Conservation (phyloP, 768 basidiomycete genomes). For the Rhodotorula taiwanensis region DNA sequence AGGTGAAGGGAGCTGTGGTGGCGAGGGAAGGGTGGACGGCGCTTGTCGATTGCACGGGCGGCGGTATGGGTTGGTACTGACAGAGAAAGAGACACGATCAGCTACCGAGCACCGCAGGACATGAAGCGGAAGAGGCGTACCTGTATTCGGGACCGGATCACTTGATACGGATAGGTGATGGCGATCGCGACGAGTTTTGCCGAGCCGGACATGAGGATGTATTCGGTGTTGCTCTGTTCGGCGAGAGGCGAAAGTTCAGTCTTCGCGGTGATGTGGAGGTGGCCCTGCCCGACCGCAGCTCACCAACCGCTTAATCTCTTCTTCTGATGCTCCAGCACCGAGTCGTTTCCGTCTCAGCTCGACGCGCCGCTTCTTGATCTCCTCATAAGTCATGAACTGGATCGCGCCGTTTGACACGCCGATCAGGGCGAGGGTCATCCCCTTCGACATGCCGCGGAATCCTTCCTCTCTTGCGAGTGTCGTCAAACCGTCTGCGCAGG, state of each 20-base stretch:
- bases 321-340: conserved; percentile 47
- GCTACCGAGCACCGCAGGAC: not conserved
- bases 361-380: conserved; percentile 85
- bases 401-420: conserved; percentile 91
- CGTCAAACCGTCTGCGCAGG: conserved; percentile 60
- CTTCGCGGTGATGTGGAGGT: not conserved
- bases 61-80: conserved; percentile 35
- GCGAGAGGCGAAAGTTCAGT: no score
- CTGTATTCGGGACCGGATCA: conserved; percentile 86
- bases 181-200: conserved; percentile 80
- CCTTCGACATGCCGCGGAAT: conserved; percentile 69
- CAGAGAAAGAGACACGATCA: not conserved
- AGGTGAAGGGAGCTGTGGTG: not conserved
- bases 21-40: no score
- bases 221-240: conserved; percentile 76
- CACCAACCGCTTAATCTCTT: conserved; percentile 79
- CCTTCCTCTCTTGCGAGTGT: conserved; percentile 70
- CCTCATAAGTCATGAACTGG: conserved; percentile 93
- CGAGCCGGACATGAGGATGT: conserved; percentile 82
- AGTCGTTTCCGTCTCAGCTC: conserved; percentile 22
- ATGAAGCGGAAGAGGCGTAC: conserved; percentile 48
- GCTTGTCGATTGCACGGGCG: no score
- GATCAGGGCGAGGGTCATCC: conserved; percentile 77
- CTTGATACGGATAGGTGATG: conserved; percentile 94
- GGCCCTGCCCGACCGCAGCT: conserved; percentile 41